These are phyloP conservation scores for Pugionium cornutum DNA, from an alignment of 345 rosid genomes.

Conservation along the genomic window DNA sequence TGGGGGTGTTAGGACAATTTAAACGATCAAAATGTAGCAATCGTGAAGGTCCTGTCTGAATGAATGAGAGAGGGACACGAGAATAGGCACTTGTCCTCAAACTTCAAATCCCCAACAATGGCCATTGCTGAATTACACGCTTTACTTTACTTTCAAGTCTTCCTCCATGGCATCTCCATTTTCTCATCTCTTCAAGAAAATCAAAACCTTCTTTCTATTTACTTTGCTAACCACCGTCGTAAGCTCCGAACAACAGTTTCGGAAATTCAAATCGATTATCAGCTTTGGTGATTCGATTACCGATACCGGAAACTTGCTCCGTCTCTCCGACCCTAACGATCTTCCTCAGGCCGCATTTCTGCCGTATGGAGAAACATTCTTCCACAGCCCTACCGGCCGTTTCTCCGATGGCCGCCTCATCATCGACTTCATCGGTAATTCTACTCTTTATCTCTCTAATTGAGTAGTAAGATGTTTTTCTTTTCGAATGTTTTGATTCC, in stretches of 20 bases:
- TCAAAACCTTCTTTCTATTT: slow-evolving; percentile 6
- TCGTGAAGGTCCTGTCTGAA: neutral
- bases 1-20: neutral
- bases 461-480: too few relatives aligned
- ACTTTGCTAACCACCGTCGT: slow-evolving; percentile 3
- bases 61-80: slow-evolving; percentile 14
- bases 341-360: slow-evolving; percentile 36
- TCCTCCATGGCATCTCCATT: slow-evolving; percentile 17
- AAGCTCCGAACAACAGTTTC: slow-evolving; percentile 17
- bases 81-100: slow-evolving; percentile 11
- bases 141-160: neutral
- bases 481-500: too few relatives aligned
- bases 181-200: slow-evolving; percentile 21
- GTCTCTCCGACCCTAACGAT: slow-evolving; percentile 12
- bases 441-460: neutral
- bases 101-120: slow-evolving; percentile 1
- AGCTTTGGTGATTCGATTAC: slow-evolving; percentile 62
- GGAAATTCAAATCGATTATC: slow-evolving; percentile 41
- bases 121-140: neutral
- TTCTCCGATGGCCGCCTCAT: slow-evolving; percentile 55
- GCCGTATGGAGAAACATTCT: slow-evolving; percentile 55
- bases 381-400: slow-evolving; percentile 51
- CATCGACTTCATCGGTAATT: slow-evolving; percentile 55
- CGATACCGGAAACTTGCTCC: slow-evolving; percentile 55
- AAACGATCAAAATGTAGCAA: neutral